Conservation (phyloP, 2,329 filamentous ascomycete species). For the Aspergillus flavus region DNA sequence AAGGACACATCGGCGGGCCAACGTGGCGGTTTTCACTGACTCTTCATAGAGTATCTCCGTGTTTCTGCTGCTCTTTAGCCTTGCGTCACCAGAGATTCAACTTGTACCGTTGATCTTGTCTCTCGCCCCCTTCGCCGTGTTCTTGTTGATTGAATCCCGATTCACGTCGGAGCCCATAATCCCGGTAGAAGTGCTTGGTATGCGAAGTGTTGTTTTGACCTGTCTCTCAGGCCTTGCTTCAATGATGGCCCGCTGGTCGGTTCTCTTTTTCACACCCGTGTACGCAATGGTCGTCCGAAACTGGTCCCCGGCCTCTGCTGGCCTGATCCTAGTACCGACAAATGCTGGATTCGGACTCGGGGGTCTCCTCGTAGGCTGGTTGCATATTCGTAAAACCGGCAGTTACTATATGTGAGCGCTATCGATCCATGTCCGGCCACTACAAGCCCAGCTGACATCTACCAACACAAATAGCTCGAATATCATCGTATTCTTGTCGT, state of each 20-base stretch:
- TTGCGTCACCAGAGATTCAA: constrained; percentile 66
- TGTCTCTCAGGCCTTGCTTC: constrained; percentile 74
- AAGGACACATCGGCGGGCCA: constrained; percentile 26
- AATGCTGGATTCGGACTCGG: constrained; percentile 78
- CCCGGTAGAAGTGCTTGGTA: constrained; percentile 69
- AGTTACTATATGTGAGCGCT: constrained; percentile 67
- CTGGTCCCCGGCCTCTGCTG: constrained; percentile 69
- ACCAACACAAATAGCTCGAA: constrained; percentile 47
- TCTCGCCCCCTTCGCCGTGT: constrained; percentile 57
- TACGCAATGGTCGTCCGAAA: constrained; percentile 76
- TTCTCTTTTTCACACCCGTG: constrained; percentile 79
- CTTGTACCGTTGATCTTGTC: constrained; percentile 64
- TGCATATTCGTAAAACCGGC: constrained; percentile 73
- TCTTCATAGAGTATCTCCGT: constrained; percentile 60
- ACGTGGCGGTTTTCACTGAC: constrained; percentile 6
- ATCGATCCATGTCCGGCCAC: background rate
- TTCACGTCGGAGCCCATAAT: constrained; percentile 72
- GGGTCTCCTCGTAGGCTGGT: constrained; percentile 70
- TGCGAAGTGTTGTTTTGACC: constrained; percentile 70
- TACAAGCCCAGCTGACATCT: background rate
- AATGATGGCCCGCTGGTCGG: constrained; percentile 79
- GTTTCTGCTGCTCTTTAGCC: constrained; percentile 70
- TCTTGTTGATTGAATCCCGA: constrained; percentile 64
- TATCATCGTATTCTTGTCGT: constrained; percentile 63
- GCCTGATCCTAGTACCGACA: constrained; percentile 77